These are phyloP conservation scores for Cytospora leucostoma DNA, from an alignment of 2,329 filamentous ascomycete species.

Conservation along the genomic window DNA sequence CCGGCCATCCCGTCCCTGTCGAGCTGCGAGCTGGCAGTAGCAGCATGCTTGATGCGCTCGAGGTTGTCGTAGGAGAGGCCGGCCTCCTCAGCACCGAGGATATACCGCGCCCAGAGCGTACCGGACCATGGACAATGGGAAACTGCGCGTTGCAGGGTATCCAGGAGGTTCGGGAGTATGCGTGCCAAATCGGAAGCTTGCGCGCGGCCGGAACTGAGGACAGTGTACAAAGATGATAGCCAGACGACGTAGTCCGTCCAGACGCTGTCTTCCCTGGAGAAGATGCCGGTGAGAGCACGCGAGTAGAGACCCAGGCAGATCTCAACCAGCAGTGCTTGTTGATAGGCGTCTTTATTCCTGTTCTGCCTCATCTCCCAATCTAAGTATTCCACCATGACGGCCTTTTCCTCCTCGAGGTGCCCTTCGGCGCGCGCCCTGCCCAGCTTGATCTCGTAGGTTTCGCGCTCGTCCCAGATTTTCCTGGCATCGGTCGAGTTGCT, in stretches of 20 bases:
- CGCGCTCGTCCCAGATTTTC: conserved; percentile 62
- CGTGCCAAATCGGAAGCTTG: conserved; percentile 41
- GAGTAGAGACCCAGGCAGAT: conserved; percentile 71
- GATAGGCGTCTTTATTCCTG: conserved; percentile 52
- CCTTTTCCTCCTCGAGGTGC: conserved; percentile 57
- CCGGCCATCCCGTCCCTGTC: conserved; percentile 85
- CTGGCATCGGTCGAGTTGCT: conserved; percentile 65
- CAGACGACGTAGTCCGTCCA: conserved; percentile 88
- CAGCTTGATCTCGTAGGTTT: conserved; percentile 68
- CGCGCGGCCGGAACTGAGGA: conserved; percentile 40
- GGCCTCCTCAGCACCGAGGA: conserved; percentile 80
- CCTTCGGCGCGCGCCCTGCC: conserved; percentile 57
- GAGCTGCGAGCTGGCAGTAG: conserved; percentile 81
- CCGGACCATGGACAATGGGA: conserved; percentile 94
- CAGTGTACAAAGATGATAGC: conserved; percentile 54
- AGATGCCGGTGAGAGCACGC: conserved; percentile 69
- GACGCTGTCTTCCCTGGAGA: conserved; percentile 70
- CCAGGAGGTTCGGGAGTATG: conserved; percentile 56
- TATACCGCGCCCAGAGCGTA: conserved; percentile 84
- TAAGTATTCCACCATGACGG: conserved; percentile 67
- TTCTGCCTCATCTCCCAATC: conserved; percentile 76
- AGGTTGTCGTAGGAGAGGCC: conserved; percentile 76
- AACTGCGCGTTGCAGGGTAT: conserved; percentile 78
- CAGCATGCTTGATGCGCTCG: conserved; percentile 87
- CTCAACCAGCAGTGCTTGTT: conserved; percentile 47